Conservation (phyloP, 2,329 filamentous ascomycete species). For the Pezizomycotina sp. region DNA sequence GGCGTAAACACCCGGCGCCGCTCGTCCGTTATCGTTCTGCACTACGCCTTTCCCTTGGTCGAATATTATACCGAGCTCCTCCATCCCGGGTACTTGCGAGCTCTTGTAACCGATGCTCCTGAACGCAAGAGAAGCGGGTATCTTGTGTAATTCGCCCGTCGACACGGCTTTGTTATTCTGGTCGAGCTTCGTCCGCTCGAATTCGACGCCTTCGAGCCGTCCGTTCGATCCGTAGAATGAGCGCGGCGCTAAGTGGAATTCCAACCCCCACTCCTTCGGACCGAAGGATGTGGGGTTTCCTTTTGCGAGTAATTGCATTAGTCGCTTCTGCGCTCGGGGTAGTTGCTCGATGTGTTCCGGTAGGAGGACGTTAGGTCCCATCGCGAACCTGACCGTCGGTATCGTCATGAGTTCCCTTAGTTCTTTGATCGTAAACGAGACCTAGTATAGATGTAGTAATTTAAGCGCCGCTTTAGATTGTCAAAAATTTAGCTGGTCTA, state of each 20-base stretch:
- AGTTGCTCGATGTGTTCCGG: constrained; percentile 52
- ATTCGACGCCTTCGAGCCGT: constrained; percentile 42
- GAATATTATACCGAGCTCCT: constrained; percentile 59
- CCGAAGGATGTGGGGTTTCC: constrained; percentile 8
- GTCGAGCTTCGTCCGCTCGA: constrained; percentile 46
- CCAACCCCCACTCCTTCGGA: constrained; percentile 61
- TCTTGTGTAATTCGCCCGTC: constrained; percentile 36
- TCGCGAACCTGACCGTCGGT: constrained; percentile 51
- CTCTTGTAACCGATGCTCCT: constrained; percentile 92
- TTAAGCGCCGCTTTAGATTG: neutral
- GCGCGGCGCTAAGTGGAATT: constrained; percentile 67
- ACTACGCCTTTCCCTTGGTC: constrained; percentile 58
- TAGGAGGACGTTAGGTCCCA: constrained; percentile 45
- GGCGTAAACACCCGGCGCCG: constrained; percentile 66
- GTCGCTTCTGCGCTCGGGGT: constrained; percentile 54
- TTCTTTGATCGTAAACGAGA: constrained; percentile 91
- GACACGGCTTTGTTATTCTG: constrained; percentile 36
- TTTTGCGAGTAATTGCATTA: constrained; percentile 30
- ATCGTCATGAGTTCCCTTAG: constrained; percentile 73
- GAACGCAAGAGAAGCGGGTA: constrained; percentile 61
- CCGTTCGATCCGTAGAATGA: constrained; percentile 42
- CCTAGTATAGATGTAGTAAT: constrained; percentile 39
- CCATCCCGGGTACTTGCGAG: constrained; percentile 55
- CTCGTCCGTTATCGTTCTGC: constrained; percentile 40
- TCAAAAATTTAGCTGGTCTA: neutral